phyloP scores from a whole-genome alignment of 2,329 filamentous ascomycete genomes.

The Penicillium italicum region DNA sequence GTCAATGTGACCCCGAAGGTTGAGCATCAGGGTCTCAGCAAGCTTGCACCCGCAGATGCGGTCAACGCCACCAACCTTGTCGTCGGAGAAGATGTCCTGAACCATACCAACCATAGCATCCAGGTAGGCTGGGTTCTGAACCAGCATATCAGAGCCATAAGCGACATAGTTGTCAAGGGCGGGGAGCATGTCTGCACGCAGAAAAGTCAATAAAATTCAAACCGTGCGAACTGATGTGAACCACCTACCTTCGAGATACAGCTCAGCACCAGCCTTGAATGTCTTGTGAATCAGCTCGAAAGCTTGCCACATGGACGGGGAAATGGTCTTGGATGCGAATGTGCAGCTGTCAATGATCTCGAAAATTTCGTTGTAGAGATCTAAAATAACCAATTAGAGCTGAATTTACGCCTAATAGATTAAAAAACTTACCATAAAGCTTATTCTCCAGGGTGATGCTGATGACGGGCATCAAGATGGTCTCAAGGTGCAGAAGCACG shows the following conservation, averaged over 20 bases:
- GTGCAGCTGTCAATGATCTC: constrained; percentile 99
- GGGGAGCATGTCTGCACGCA: constrained; percentile 75
- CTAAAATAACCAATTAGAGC: not conserved
- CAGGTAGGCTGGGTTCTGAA: constrained; percentile 80
- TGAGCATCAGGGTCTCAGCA: constrained; percentile 95
- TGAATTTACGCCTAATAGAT: constrained; percentile 40
- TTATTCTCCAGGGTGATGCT: constrained; percentile 96
- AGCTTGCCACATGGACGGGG: constrained; percentile 95
- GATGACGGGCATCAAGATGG: constrained; percentile 95
- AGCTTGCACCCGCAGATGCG: constrained; percentile 97
- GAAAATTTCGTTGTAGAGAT: constrained; percentile 96
- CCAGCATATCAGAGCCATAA: constrained; percentile 76
- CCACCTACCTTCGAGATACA: constrained; percentile 70
- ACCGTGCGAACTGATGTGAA: not conserved
- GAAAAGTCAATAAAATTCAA: constrained; percentile 14
- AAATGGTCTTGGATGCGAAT: constrained; percentile 93
- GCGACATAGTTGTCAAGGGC: constrained; percentile 97
- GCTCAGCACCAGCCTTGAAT: constrained; percentile 93
- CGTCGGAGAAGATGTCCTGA: constrained; percentile 86
- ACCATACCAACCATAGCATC: constrained; percentile 92
- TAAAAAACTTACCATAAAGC: constrained; percentile 66
- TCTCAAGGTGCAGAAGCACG: constrained; percentile 89
- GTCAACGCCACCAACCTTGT: constrained; percentile 89
- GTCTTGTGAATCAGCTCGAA: constrained; percentile 96
- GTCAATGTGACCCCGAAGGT: constrained; percentile 82